Evolutionary conservation across 306 rosid genomes (phyloP), one percentile per base, ranked within the genome.

Genomic region (Cicer arietinum): DNA sequence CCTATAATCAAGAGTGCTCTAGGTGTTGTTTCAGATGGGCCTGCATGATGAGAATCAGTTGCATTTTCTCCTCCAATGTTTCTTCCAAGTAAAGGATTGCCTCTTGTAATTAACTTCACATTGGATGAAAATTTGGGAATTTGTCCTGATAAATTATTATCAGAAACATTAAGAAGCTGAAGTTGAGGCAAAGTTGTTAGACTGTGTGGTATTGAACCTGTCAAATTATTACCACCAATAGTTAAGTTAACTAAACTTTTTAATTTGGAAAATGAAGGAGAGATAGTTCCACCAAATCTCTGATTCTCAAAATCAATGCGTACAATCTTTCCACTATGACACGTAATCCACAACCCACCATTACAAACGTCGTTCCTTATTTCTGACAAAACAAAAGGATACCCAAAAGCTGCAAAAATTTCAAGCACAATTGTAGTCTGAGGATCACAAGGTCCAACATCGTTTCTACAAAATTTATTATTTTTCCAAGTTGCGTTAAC

Each of bases 181-280:
- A 93, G 96, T 69, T 78, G 80, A 53, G 79, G 0, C 86, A 93
- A 82, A 43, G 25, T 41, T 12, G 84, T 56, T 80, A 93, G 81
- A 10, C 47, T 69, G 4, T 7, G 53, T 0, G 97, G 97, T 44
- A 93, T 90, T 9, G 88, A 16, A 4, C 98, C 97, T 0, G 54
- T 72, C 81, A 93, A 82, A 65, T 71, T 71, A 68, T 89, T 93
- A 10, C 68, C 67, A 17, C 7, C 80, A 74, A 91, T 61, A 52
- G 42, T 35, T 88, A 93, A 75, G 64, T 2, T 85, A 65, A 64
- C 82, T 79, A 93, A 73, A 42, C 85, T 80, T 2, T 89, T 88
- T 52, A 91, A 79, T 11, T 88, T 86, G 0, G 88, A 85, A 77
- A 89, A 88, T 0, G 90, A 90, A 0, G 98, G 86, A 0, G 97